Percentiles rank a stretch among this genome's conserved stretches.
These are phyloP conservation scores for Talaromyces piceae DNA, from an alignment of 2,329 filamentous ascomycete species.

Conservation along the genomic window DNA sequence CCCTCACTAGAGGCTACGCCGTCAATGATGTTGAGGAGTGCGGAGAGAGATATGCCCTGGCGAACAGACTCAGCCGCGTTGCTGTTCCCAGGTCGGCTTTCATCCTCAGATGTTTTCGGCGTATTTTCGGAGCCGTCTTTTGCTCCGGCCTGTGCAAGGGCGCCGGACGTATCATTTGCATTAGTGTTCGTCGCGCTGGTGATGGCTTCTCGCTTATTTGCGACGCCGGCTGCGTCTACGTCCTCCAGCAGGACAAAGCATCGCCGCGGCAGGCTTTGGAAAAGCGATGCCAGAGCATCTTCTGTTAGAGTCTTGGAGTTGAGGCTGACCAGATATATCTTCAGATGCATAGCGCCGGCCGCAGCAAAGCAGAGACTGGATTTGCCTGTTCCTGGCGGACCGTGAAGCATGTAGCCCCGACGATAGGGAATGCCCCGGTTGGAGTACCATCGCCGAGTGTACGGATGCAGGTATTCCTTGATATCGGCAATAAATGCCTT, in stretches of 20 bases:
- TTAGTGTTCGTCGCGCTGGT: background rate
- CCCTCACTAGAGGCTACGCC: conserved; percentile 64
- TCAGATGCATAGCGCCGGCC: conserved; percentile 62
- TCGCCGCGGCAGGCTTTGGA: conserved; percentile 58
- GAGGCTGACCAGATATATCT: conserved; percentile 65
- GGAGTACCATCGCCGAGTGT: conserved; percentile 62
- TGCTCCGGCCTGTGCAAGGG: background rate
- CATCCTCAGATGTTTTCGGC: conserved; percentile 9
- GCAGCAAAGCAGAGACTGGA: conserved; percentile 63
- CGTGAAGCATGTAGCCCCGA: conserved; percentile 73
- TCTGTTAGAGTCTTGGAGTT: conserved; percentile 57
- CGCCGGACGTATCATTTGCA: background rate
- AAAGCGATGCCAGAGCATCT: conserved; percentile 57
- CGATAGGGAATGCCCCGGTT: conserved; percentile 80
- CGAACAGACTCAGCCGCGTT: conserved; percentile 12
- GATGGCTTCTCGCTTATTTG: conserved; percentile 39
- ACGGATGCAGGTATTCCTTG: conserved; percentile 49
- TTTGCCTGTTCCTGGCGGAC: conserved; percentile 74
- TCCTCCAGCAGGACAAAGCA: conserved; percentile 71
- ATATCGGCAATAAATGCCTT: conserved; percentile 45
- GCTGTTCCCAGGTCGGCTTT: conserved; percentile 10
- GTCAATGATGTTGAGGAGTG: conserved; percentile 62
- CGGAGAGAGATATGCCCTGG: conserved; percentile 54
- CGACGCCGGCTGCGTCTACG: conserved; percentile 65
- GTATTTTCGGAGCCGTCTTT: background rate